A percentile compares a stretch with the other conserved stretches of the same genome.
Evolutionary conservation across 352 stramenopile genomes (phyloP).

Genomic region (Aphanomyces euteiches): DNA sequence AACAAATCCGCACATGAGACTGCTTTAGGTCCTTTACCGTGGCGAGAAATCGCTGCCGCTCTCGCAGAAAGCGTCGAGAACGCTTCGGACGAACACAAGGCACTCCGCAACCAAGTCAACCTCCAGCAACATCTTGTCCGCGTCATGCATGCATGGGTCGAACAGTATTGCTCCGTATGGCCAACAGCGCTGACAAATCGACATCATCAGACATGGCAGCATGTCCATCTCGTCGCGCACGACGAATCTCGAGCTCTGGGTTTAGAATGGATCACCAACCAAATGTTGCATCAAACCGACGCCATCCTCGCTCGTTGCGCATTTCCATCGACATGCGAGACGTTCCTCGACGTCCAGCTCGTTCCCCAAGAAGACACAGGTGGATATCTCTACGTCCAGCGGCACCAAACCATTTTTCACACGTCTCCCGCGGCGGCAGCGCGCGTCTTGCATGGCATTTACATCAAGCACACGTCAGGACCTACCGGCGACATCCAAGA

Average conservation of each 20-base stretch:
- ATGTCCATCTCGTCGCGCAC: constrained; percentile 8
- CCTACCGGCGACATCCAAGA: constrained; percentile 15
- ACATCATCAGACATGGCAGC: constrained; percentile 18
- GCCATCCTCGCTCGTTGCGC: constrained; percentile 14
- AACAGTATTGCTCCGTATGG: background rate
- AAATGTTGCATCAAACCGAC: constrained; percentile 23
- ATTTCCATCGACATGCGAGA: background rate
- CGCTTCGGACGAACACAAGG: background rate
- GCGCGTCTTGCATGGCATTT: background rate
- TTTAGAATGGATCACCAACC: constrained; percentile 30
- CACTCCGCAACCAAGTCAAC: background rate
- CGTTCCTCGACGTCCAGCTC: constrained; percentile 7
- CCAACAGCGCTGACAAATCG: too few species aligned
- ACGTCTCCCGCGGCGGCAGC: background rate
- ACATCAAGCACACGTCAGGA: background rate
- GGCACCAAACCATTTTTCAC: constrained; percentile 17
- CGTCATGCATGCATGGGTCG: constrained; percentile 18
- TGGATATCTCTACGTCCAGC: constrained; percentile 4
- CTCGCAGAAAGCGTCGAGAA: background rate
- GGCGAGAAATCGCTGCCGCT: constrained; percentile 14
- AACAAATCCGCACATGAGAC: background rate
- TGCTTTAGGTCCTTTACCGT: background rate
- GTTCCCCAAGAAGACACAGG: background rate
- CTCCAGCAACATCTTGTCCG: background rate
- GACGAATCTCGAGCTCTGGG: constrained; percentile 7